Base-by-base conservation (phyloP, 352 stramenopile species). In the Globisporangium nagaii region DNA sequence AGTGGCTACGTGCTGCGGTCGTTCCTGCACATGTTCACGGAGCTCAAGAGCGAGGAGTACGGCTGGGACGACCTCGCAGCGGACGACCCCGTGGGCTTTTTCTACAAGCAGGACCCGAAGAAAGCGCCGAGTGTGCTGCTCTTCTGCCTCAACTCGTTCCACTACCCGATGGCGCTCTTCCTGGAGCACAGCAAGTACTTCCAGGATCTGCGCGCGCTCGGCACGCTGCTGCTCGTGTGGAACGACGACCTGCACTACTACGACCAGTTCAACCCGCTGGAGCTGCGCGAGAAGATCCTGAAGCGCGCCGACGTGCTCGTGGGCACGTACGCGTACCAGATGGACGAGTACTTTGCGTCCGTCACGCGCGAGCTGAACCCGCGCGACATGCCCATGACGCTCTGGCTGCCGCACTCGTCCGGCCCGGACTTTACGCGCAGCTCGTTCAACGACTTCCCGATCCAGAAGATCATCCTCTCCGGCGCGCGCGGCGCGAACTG, bases 221-320 rank as follows among this genome's bases (percentile, higher is more conserved):
- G 81, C 22, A 89, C 75, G 40, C 65, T 91, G 11, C 68, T 91
- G 34, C 63, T 83, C 10, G 66, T 90, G 17, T 91, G 81, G 81
- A 91, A 82, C 58, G 81, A 90, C 53, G 81, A 91, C 43, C 56
- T 90, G 54, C 79, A 86, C 49, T 86, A 90, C 54, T 90, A 83
- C 52, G 79, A 91, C 64, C 81, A 88, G 67, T 86, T 88, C 47
- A 65, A 87, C 54, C 73, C 79, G 12, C 63, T 75, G 30, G 39
- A 66, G 19, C 47, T 91, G 40, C 79, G 75, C 9, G 71, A 91
- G 30, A 63, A 79, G 46, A 79, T 91, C 57, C 55, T 91, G 28
- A 86, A 73, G 42, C 69, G 72, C 17, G 65, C 72, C 25, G 81
- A 92, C 28, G 75, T 90, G 50, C 60, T 92, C 19, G 44, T 89